Base-by-base conservation (phyloP, 768 basidiomycete species). In the Mycena epipterygia region DNA sequence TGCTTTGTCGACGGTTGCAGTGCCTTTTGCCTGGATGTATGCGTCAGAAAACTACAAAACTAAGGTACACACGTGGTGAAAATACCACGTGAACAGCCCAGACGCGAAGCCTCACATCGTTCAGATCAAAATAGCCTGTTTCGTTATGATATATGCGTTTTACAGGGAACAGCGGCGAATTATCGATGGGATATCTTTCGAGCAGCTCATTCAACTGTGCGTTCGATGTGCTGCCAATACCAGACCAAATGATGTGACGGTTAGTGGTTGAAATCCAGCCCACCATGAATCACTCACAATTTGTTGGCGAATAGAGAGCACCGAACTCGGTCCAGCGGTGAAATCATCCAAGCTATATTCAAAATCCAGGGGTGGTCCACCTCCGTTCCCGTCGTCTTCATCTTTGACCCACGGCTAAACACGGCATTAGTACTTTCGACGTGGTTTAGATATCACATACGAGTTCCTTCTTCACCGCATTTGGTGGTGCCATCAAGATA, bases 111-210 rank as follows among this genome's bases (percentile, higher is more conserved):
- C 14, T 49, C 4, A 62, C 39, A 12, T 62, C 46, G 13, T 33
- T 55, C 1, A 64, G 30, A 2, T 64, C 51, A 14, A 64, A 64
- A n/a, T 41, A 64, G 0, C 63, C 39, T 1, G 63, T 55, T n/a
- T 53, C 37, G 12, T 64, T 64, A 12, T 55, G 63, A n/a, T 41
- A 55, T 11, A 64, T 64, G 2, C 29, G 51, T 42, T 64, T 64
- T 5, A 51, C 39, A 21, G 63, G 52, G n/a, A 64, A 64, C 1
- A 55, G 23, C 2, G 62, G 62, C 23, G 46, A 13, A 21, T 64
- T 64, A 21, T 64, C 29, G 17, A 64, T 17, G 25, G 63, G 63
- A 35, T 64, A 64, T 16, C 2, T 16, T 6, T 64, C 52, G 12
- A 53, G 21, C 2, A 64, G 41, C 21, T 41, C 63, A 4, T 55